Evolutionary conservation across 805 yeast genomes (phyloP), one percentile per base, ranked within the genome.

Genomic region (Candida ipomoeae): DNA sequence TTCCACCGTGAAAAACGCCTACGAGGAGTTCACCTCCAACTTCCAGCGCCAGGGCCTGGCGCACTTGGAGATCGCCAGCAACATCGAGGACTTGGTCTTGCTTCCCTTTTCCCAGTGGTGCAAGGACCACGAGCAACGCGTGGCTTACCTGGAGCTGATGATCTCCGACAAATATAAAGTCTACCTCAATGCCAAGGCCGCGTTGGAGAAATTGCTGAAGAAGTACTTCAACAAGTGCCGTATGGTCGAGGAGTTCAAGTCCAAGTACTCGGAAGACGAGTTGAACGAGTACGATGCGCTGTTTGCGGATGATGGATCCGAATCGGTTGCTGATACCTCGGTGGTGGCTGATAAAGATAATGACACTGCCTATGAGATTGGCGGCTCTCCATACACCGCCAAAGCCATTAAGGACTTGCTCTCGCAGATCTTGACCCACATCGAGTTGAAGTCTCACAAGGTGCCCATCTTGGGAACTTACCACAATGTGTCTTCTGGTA

Each of bases 221-320:
- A 78, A 77, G 50, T 89, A 89, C 64, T 87, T 85, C 74, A 86
- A 83, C 66, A 85, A 84, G 62, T 87, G 94, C 65, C 72, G 95
- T 46, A 69, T 81, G 52, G 72, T 86, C 48, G 96, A 88, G 63
- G 88, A 85, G 49, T 76, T 81, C 60, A 80, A 75, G 56, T 66
- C 76, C 1, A 74, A 74, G 40, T 71, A 71, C 49, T 62, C 73
- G 11, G 81, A 74, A 20, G 82, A 77, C 8, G 78, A 75, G 47
- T 57, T 72, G 34, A 53, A 53, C 23, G 68, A 73, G 37, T 37
- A 54, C 31, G 37, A 47, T 3, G 37, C 43, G 3, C 45, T 42
- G 45, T 33, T 42, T 42, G 37, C 13, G 8, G 54, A 55, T 17
- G 31, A 40, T 6, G 7, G 45, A 11, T 1, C 40, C 13, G 45